Evolutionary conservation across 805 yeast species (phyloP).

Genomic region (Candida qinlingensis): DNA sequence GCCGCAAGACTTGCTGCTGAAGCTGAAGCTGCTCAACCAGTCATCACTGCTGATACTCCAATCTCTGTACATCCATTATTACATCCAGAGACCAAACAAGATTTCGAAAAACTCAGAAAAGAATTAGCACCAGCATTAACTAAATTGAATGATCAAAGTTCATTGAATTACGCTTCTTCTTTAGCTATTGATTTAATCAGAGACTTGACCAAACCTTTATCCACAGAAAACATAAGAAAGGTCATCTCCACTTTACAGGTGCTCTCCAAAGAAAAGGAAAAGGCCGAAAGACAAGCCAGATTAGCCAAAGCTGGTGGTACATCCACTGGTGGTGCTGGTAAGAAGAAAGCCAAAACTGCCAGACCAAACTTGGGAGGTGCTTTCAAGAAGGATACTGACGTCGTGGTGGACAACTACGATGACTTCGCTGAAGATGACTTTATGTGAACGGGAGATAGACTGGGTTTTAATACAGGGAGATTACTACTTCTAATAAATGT

Average conservation of each 20-base stretch:
- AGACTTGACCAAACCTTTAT: conserved; percentile 76
- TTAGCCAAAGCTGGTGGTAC: conserved; percentile 79
- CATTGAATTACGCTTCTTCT: conserved; percentile 63
- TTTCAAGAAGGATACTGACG: conserved; percentile 60
- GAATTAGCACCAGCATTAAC: conserved; percentile 58
- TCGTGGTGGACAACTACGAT: conserved; percentile 45
- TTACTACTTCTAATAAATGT: too few relatives aligned
- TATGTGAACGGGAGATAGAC: conserved; percentile 40
- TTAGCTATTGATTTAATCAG: conserved; percentile 83
- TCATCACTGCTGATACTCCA: conserved; percentile 55
- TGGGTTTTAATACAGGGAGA: too few relatives aligned
- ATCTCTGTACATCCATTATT: conserved; percentile 75
- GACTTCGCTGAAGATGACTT: conserved; percentile 65
- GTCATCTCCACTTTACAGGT: conserved; percentile 82
- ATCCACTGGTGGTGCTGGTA: conserved; percentile 89
- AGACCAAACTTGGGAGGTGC: conserved; percentile 60
- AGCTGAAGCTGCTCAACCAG: conserved; percentile 25
- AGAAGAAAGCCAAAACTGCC: conserved; percentile 77
- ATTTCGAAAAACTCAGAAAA: conserved; percentile 73
- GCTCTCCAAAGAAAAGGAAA: conserved; percentile 76
- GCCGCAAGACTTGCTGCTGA: conserved; percentile 32
- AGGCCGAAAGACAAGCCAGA: conserved; percentile 85
- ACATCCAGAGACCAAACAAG: conserved; percentile 74
- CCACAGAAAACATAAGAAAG: conserved; percentile 78
- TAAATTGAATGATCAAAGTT: conserved; percentile 53